Evolutionary conservation across 352 stramenopile genomes (phyloP).

Genomic region (Globisporangium acanthophoron): DNA sequence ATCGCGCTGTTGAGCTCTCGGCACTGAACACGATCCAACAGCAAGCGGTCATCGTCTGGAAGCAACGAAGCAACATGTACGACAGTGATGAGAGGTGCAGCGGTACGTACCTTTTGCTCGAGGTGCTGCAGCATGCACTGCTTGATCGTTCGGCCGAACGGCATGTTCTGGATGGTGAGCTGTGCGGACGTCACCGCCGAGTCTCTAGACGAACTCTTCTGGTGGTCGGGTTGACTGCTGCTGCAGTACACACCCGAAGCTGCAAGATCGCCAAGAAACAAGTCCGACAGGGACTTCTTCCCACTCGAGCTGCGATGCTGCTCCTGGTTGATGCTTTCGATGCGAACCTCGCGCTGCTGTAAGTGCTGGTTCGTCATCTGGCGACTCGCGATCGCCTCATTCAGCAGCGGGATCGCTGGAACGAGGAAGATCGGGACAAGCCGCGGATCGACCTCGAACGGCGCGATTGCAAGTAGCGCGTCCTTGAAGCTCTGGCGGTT

Average conservation of each 20-base stretch:
- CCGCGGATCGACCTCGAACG: conserved; percentile 29
- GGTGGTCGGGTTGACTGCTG: no score
- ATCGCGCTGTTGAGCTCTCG: conserved; percentile 38
- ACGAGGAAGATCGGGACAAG: conserved; percentile 44
- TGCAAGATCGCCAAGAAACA: conserved; percentile 7
- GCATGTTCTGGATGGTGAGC: conserved; percentile 19
- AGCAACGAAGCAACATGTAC: background rate
- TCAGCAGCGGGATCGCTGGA: conserved; percentile 27
- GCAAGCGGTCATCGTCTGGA: background rate
- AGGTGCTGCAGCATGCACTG: conserved; percentile 29
- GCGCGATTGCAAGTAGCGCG: conserved; percentile 29
- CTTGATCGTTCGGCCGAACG: conserved; percentile 31
- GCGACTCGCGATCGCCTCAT: conserved; percentile 46
- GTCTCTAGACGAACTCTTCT: no score
- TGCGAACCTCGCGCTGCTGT: conserved; percentile 19
- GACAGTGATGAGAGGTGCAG: background rate
- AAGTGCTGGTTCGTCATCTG: conserved; percentile 63
- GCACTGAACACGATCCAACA: conserved; percentile 27
- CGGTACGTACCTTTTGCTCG: conserved; percentile 22
- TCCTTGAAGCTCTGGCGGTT: conserved; percentile 35
- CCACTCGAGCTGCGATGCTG: background rate
- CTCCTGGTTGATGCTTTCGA: background rate
- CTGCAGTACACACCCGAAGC: background rate
- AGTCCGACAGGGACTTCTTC: conserved; percentile 1
- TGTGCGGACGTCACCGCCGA: background rate